phyloP scores from a whole-genome alignment of 305 asterid genomes.

The Fraxinus latifolia region DNA sequence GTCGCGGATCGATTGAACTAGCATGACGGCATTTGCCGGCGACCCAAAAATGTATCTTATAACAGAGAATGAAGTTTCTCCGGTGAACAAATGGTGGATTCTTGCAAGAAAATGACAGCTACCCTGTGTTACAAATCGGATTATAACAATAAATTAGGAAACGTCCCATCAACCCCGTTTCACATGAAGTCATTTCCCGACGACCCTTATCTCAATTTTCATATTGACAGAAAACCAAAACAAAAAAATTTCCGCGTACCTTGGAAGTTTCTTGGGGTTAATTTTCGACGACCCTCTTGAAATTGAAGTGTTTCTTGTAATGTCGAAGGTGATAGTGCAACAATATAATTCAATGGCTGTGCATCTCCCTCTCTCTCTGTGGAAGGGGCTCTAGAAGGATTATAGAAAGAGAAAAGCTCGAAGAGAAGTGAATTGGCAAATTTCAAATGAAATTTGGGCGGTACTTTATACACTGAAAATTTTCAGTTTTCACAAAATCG shows the following conservation, averaged over 20 bases:
- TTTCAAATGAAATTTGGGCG: slow-evolving; percentile 52
- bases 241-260: slow-evolving; percentile 14
- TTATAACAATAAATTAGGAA: background rate
- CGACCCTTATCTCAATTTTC: background rate
- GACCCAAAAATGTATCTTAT: background rate
- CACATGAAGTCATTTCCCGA: slow-evolving; percentile 9
- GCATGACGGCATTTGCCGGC: slow-evolving; percentile 6
- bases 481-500: background rate
- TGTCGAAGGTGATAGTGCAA: background rate
- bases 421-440: slow-evolving; percentile 45
- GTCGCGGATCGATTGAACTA: background rate
- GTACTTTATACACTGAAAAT: slow-evolving; percentile 21
- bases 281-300: background rate
- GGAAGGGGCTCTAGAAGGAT: background rate
- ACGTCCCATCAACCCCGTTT: background rate
- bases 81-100: background rate
- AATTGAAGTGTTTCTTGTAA: background rate
- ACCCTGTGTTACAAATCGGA: background rate
- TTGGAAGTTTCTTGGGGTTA: background rate
- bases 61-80: background rate
- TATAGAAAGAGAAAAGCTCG: slow-evolving; percentile 9
- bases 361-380: background rate
- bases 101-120: background rate
- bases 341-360: slow-evolving; percentile 12
- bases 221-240: background rate